Evolutionary conservation across 495 filamentous ascomycete species (phyloP).

Genomic region (Delitschia confertaspora): DNA sequence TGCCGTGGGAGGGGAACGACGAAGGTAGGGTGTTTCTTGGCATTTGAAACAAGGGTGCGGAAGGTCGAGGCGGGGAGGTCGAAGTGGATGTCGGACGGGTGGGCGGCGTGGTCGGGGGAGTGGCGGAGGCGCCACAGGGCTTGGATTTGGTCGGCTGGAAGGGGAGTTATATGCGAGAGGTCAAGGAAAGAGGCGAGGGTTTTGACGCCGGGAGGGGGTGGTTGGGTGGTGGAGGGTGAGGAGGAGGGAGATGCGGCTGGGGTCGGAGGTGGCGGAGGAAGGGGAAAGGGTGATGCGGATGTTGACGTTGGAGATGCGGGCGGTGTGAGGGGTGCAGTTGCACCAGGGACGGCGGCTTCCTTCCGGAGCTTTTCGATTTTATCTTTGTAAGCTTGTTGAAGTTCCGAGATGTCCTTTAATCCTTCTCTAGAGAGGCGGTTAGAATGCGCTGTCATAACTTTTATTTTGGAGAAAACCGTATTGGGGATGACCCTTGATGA

Average conservation of each 20-base stretch:
- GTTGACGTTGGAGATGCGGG: constrained; percentile 20
- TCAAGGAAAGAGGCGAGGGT: constrained; percentile 77
- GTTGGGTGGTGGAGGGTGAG: constrained; percentile 31
- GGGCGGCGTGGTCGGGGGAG: constrained; percentile 58
- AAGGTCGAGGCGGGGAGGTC: constrained; percentile 66
- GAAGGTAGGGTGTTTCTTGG: constrained; percentile 72
- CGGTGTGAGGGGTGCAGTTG: constrained; percentile 38
- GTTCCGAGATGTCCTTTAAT: constrained; percentile 58
- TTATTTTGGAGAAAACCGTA: too few relatives aligned
- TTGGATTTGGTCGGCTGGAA: constrained; percentile 76
- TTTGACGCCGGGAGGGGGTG: constrained; percentile 52
- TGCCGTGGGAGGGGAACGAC: constrained; percentile 75
- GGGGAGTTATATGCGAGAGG: constrained; percentile 58
- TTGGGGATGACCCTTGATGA: too few relatives aligned
- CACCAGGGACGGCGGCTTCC: constrained; percentile 49
- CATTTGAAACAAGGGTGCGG: constrained; percentile 54
- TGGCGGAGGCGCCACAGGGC: constrained; percentile 88
- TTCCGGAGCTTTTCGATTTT: constrained; percentile 61
- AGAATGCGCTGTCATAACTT: too few relatives aligned
- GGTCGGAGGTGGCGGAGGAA: constrained; percentile 31
- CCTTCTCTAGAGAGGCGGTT: constrained; percentile 50
- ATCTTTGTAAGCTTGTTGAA: constrained; percentile 74
- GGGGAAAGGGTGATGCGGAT: constrained; percentile 25
- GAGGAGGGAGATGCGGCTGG: constrained; percentile 28
- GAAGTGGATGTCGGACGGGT: constrained; percentile 67